A percentile compares a stretch with the other conserved stretches of the same genome.
Conservation (phyloP, 768 basidiomycete species). For the Cubamyces sp. region DNA sequence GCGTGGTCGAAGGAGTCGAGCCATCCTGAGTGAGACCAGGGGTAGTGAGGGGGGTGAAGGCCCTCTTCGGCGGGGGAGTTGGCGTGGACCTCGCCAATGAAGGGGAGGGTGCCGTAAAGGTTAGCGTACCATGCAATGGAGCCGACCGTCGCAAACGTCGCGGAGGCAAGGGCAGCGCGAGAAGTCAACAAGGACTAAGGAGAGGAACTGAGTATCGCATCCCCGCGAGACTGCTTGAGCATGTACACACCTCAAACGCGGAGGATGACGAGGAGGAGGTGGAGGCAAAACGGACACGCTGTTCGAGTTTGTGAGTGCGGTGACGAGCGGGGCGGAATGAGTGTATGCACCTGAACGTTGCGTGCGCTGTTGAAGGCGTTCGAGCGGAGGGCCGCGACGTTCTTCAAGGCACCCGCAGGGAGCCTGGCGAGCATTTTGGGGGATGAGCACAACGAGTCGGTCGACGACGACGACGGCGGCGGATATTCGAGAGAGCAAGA, state of each 20-base stretch:
- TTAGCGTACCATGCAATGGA: conserved; percentile 97
- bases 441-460: conserved; percentile 27
- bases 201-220: conserved; percentile 1
- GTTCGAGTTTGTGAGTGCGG: conserved; percentile 28
- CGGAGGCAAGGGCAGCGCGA: conserved; percentile 73
- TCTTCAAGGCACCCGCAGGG: conserved; percentile 72
- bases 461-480: conserved; percentile 29
- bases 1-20: conserved; percentile 96
- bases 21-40: conserved; percentile 89
- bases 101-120: conserved; percentile 87
- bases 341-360: conserved; percentile 51
- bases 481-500: conserved; percentile 47
- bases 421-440: conserved; percentile 84
- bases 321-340: conserved; percentile 19
- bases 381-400: conserved; percentile 52
- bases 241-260: conserved; percentile 63
- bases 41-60: conserved; percentile 83
- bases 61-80: conserved; percentile 93
- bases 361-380: conserved; percentile 48
- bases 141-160: conserved; percentile 78
- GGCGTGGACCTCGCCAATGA: conserved; percentile 91
- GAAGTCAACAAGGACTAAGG: conserved; percentile 67
- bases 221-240: not conserved
- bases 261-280: conserved; percentile 58
- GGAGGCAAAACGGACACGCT: conserved; percentile 74